Conservation (phyloP, 2,329 filamentous ascomycete genomes). For the Colletotrichum camelliae region DNA sequence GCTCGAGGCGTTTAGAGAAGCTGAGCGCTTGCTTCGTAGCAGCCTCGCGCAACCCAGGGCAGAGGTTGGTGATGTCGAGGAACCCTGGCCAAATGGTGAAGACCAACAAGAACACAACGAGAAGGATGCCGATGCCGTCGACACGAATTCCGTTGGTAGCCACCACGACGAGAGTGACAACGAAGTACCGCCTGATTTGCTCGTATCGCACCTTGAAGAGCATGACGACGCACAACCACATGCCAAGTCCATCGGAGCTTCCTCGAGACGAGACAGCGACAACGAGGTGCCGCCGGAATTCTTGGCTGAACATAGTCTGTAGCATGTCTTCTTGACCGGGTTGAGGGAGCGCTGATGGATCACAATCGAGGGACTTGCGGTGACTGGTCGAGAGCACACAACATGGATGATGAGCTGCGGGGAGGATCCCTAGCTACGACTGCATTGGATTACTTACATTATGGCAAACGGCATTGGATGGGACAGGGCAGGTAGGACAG, state of each 20-base stretch:
- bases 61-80: slow-evolving; percentile 26
- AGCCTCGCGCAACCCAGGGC: slow-evolving; percentile 31
- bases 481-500: neutral
- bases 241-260: neutral
- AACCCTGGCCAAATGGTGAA: slow-evolving; percentile 18
- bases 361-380: neutral
- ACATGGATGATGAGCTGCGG: neutral
- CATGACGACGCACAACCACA: slow-evolving; percentile 27
- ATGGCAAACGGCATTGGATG: neutral
- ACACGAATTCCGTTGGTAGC: neutral
- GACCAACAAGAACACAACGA: neutral
- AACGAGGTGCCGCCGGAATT: slow-evolving; percentile 60
- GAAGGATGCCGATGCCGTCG: neutral
- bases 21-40: slow-evolving; percentile 57
- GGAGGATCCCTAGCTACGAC: neutral
- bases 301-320: slow-evolving; percentile 46
- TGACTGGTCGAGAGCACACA: neutral
- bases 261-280: slow-evolving; percentile 40
- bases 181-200: slow-evolving; percentile 46
- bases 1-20: slow-evolving; percentile 69
- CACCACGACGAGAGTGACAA: slow-evolving; percentile 41
- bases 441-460: neutral
- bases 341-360: neutral
- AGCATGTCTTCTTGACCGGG: neutral
- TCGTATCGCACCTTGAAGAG: slow-evolving; percentile 38